Conservation (phyloP, 371 early-diverging fungal species). For the Mucor plumbeus region DNA sequence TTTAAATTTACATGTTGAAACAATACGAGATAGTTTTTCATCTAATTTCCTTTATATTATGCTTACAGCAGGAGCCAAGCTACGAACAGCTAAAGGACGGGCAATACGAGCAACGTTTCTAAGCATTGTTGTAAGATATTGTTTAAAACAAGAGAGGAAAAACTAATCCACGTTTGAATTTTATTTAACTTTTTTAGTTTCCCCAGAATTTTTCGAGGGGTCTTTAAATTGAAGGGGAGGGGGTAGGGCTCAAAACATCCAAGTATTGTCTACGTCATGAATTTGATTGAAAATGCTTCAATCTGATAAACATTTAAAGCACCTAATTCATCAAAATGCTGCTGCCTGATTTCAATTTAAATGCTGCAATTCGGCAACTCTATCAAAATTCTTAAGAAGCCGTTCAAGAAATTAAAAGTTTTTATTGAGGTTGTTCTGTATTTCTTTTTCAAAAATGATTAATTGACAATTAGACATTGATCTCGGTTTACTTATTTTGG, state of each 20-base stretch:
- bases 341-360: too few relatives aligned
- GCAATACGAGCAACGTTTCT: constrained; percentile 61
- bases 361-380: too few relatives aligned
- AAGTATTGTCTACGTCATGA: constrained; percentile 18
- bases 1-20: background rate
- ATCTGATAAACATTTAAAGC: background rate
- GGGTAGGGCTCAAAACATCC: constrained; percentile 4
- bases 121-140: constrained; percentile 44
- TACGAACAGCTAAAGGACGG: constrained; percentile 51
- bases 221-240: constrained; percentile 18
- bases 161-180: constrained; percentile 2
- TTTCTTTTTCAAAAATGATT: too few relatives aligned
- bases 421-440: too few relatives aligned
- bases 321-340: too few relatives aligned
- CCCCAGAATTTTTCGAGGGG: constrained; percentile 33
- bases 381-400: too few relatives aligned
- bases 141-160: constrained; percentile 13
- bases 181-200: constrained; percentile 20
- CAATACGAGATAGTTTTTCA: background rate
- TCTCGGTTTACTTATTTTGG: too few relatives aligned
- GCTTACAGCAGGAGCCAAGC: constrained; percentile 58
- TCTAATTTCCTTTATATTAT: background rate
- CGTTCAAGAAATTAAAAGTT: too few relatives aligned
- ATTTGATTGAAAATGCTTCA: background rate
- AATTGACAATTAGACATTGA: too few relatives aligned